Base-by-base conservation (phyloP, 2,329 filamentous ascomycete species). In the Diaporthe vexans region DNA sequence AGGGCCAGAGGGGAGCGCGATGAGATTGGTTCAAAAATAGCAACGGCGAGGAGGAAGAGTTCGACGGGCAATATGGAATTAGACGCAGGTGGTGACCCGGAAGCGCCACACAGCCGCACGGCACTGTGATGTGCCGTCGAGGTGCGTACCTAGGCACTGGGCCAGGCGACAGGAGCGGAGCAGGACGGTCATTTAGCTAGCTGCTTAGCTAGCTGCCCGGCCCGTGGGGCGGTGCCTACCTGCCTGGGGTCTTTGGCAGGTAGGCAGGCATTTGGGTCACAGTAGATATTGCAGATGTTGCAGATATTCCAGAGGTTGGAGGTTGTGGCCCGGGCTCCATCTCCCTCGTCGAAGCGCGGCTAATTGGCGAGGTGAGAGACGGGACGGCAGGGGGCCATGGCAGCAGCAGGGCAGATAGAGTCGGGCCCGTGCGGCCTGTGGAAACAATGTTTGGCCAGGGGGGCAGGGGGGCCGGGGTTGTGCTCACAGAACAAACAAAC, bases 381-480 rank as follows among this genome's bases (percentile, higher is more conserved):
- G 52, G 46, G 29, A 67, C 17, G 71, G 51, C 48, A 73, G 67
- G 54, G 67, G 46, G 54, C 37, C 37, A 52, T 26, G 68, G 35
- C n/a, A n/a, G n/a, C n/a, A n/a, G n/a, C n/a, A n/a, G n/a, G n/a
- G n/a, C 70, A 70, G 48, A 33, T 51, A 73, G 48, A 58, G 48
- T 15, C 19, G 21, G 21, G 54, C 35, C 46, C 63, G 56, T 57
- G 61, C 63, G 46, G 70, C 71, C 73, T 73, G 51, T n/a, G 69
- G 73, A 75, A 75, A 75, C 73, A 75, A 51, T 75, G 71, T 75
- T 75, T 75, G 54, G 59, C 21, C n/a, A 21, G 24, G 26, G 37
- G 67, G 29, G 29, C 29, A 2, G n/a, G n/a, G n/a, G n/a, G n/a
- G 29, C 67, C 57, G 29, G 67, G 57, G 48, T 70, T 21, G 51